phyloP scores from a whole-genome alignment of 768 basidiomycete genomes.

The Russula olivacea region DNA sequence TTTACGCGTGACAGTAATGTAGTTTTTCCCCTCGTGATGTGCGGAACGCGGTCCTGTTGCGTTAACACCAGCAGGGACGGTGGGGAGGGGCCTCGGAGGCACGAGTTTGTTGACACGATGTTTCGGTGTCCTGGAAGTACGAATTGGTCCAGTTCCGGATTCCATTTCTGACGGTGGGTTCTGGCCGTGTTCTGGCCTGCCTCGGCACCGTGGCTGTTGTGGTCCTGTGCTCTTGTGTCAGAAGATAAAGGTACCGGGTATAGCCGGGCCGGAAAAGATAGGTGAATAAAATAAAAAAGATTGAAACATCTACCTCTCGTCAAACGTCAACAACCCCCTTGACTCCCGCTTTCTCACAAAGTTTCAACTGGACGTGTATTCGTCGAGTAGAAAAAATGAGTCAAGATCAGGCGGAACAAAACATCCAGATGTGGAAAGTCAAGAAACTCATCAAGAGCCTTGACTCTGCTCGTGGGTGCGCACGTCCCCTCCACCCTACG shows the following conservation, averaged over 20 bases:
- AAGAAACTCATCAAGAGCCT: conserved; percentile 99
- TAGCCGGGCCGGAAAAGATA: background rate
- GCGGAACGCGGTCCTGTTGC: conserved; percentile 77
- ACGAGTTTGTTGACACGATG: conserved; percentile 56
- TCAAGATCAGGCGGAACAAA: conserved; percentile 85
- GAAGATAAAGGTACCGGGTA: background rate
- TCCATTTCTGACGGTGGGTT: conserved; percentile 4
- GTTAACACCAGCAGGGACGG: conserved; percentile 66
- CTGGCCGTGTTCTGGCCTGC: background rate
- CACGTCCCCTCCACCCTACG: conserved; percentile 8
- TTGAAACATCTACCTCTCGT: background rate
- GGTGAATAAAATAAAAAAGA: background rate
- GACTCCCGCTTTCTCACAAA: conserved; percentile 2
- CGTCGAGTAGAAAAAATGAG: conserved; percentile 53
- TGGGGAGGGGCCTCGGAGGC: conserved; percentile 70
- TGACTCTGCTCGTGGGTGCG: conserved; percentile 84
- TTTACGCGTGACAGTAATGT: conserved; percentile 74
- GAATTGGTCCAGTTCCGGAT: conserved; percentile 1
- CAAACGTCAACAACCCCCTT: background rate
- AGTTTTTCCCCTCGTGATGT: conserved; percentile 74
- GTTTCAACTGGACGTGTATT: conserved; percentile 10
- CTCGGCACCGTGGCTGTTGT: no score
- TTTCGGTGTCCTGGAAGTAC: conserved; percentile 12
- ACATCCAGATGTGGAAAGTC: conserved; percentile 97
- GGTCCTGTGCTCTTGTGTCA: no score